Conservation (phyloP, 2,329 filamentous ascomycete genomes). For the Teratosphaeria viscida region DNA sequence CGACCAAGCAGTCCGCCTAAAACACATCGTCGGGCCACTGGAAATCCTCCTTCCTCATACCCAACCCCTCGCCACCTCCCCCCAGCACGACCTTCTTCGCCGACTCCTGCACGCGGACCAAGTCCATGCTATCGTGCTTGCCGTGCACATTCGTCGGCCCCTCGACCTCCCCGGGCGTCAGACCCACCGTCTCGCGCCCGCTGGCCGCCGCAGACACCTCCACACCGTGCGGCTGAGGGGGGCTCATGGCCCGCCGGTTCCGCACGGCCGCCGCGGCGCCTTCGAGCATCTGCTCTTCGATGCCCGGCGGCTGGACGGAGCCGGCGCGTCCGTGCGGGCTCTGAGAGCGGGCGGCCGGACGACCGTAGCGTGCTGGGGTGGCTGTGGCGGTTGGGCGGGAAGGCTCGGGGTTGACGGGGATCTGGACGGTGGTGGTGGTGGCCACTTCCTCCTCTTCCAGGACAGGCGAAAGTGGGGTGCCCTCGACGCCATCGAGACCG, state of each 20-base stretch:
- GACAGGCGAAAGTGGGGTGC: conserved; percentile 20
- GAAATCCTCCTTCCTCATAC: conserved; percentile 12
- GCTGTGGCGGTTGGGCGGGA: conserved; percentile 19
- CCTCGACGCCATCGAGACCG: conserved; percentile 14
- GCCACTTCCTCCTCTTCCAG: conserved; percentile 25
- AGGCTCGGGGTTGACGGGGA: conserved; percentile 17
- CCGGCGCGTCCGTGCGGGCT: conserved; percentile 16
- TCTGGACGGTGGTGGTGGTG: conserved; percentile 4
- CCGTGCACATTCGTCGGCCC: conserved; percentile 8
- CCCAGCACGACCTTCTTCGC: conserved; percentile 2
- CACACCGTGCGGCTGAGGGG: conserved; percentile 6
- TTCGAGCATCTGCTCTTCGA: conserved; percentile 13
- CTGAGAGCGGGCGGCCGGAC: conserved; percentile 10
- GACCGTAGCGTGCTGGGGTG: conserved; percentile 18
- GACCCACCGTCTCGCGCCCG: conserved; percentile 10
- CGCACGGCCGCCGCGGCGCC: conserved; percentile 14
- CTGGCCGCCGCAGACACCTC: conserved; percentile 8
- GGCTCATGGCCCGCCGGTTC: conserved; percentile 10
- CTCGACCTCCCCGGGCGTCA: conserved; percentile 14
- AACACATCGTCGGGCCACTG: conserved; percentile 29
- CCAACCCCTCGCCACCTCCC: not conserved
- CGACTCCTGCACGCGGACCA: conserved; percentile 3
- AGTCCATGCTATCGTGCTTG: conserved; percentile 3
- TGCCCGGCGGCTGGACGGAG: conserved; percentile 7
- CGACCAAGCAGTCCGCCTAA: conserved; percentile 9